Conservation (phyloP, 148 eudicot species). For the Arctostaphylos glauca region DNA sequence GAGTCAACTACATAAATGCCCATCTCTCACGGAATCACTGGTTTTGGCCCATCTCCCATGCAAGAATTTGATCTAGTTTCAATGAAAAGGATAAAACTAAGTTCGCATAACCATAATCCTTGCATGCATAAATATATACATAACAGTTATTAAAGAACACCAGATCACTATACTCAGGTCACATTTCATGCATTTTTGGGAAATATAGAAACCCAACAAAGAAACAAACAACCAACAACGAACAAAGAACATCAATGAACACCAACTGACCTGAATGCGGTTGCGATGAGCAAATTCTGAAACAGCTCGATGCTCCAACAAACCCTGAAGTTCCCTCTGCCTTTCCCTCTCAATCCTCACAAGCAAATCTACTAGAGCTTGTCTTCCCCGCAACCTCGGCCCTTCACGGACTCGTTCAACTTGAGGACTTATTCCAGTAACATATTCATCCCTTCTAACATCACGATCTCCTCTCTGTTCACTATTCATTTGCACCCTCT, state of each 20-base stretch:
- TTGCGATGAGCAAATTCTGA: constrained; percentile 97
- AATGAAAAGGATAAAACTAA: neutral
- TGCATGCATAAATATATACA: neutral
- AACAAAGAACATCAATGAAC: neutral
- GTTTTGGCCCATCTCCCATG: neutral
- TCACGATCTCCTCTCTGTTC: constrained; percentile 76
- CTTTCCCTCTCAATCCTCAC: constrained; percentile 90
- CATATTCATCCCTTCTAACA: constrained; percentile 63
- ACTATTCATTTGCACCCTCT: constrained; percentile 95
- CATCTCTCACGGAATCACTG: neutral
- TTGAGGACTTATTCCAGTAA: constrained; percentile 30
- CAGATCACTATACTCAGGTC: neutral
- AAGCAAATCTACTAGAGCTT: constrained; percentile 88
- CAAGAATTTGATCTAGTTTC: neutral
- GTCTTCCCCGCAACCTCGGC: constrained; percentile 84
- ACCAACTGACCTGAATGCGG: constrained; percentile 80
- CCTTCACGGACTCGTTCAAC: constrained; percentile 47
- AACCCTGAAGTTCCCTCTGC: constrained; percentile 89
- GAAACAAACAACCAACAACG: neutral
- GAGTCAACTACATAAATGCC: neutral
- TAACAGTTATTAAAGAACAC: neutral
- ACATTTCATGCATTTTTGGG: neutral
- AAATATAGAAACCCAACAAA: constrained; percentile 2
- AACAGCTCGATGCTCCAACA: constrained; percentile 93
- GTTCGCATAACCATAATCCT: neutral